Evolutionary conservation across 129 eudicot genomes (phyloP), one percentile per base, ranked within the genome.

Genomic region (Ambrosia trifida): DNA sequence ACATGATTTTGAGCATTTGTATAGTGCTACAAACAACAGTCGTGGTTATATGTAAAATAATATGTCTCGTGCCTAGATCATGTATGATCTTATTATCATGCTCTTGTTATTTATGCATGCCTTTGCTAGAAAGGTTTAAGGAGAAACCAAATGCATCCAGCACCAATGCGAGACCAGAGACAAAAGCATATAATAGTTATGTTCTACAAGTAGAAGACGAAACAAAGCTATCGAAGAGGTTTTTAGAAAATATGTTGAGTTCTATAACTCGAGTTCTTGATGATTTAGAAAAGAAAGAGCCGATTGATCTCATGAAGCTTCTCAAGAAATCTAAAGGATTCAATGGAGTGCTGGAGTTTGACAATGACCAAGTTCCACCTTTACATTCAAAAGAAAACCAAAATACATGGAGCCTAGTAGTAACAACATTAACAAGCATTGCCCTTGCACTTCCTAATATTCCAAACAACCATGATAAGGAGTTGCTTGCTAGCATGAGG

Each of bases 371-470:
- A 53, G 78, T 85, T 24, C 79, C 60, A 2, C 66, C 19, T 60
- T 67, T 84, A 10, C 17, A 70, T 47, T 24, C 63, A 2, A 67
- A 74, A 51, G 79, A 74, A 7, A 63, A 38, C 32, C 86, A 76
- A 8, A 33, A 72, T 31, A 75, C 78, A 10, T 81, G 89, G 86
- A 40, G 81, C 57, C 64, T 85, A 13, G 76, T 84, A 11, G 62
- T 66, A 7, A 80, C 75, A 9, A 85, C 83, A n/a, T 56, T 81
- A 43, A 80, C 84, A 10, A 70, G 75, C 72, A 76, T 85, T 36
- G 82, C 80, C 1, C 6, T 81, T 31, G 82, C 89, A 46, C 86
- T 85, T 59, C 82, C 89, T 8, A 56, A 59, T 17, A 58, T 30
- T 16, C 35, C 7, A 19, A 41, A 30, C 2, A 0, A 14, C 46